A percentile compares a stretch with the other conserved stretches of the same genome.
Evolutionary conservation across 1,284 basidiomycete genomes (phyloP).

Genomic region (Sporisorium scitamineum): DNA sequence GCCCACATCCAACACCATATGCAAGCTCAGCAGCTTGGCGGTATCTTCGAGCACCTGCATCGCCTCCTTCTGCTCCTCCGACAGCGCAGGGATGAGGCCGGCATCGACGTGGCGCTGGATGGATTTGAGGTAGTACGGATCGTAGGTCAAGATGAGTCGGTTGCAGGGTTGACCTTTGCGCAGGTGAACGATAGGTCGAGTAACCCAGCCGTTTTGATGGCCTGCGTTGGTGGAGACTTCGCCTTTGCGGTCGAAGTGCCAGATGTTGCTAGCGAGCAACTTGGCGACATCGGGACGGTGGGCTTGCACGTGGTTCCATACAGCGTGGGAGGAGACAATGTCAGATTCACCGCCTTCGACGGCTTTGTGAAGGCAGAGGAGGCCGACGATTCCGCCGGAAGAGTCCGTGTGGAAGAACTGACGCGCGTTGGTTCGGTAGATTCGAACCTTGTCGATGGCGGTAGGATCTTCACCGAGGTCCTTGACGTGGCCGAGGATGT

Average conservation of each 20-base stretch:
- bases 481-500: conserved; percentile 71
- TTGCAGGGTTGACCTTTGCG: conserved; percentile 42
- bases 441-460: conserved; percentile 71
- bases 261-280: conserved; percentile 64
- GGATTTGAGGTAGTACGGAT: conserved; percentile 65
- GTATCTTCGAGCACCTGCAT: conserved; percentile 71
- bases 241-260: conserved; percentile 65
- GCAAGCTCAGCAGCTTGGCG: conserved; percentile 69
- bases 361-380: conserved; percentile 71
- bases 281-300: conserved; percentile 71
- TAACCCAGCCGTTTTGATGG: conserved; percentile 47
- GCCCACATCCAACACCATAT: conserved; percentile 71
- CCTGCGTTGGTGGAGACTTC: conserved; percentile 39
- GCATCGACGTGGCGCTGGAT: conserved; percentile 67
- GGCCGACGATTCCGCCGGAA: conserved; percentile 69
- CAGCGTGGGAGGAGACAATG: conserved; percentile 70
- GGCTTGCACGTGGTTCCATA: conserved; percentile 71
- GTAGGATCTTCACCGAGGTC: conserved; percentile 71
- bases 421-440: conserved; percentile 71
- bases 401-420: conserved; percentile 71
- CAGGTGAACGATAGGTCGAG: conserved; percentile 50
- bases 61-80: conserved; percentile 68
- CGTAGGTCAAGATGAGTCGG: conserved; percentile 55
- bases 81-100: conserved; percentile 69
- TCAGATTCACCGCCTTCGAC: conserved; percentile 71